Evolutionary conservation across 176 grass and related monocot species (phyloP).

Genomic region (Hsuehochloa calcarea): DNA sequence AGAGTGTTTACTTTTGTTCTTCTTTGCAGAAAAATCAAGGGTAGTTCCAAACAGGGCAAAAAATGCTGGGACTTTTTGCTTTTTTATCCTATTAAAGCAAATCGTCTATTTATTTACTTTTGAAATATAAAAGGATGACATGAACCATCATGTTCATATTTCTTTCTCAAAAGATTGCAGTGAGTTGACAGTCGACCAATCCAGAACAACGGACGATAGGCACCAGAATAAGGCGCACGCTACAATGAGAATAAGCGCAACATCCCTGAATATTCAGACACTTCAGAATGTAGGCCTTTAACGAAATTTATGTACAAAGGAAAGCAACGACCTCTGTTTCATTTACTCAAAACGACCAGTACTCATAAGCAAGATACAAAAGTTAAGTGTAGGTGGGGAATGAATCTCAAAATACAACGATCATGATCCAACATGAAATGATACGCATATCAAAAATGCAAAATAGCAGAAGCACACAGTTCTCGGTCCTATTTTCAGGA

Average conservation of each 20-base stretch:
- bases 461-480: conserved; percentile 34
- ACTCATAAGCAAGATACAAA: conserved; percentile 33
- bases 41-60: not conserved
- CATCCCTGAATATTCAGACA: not conserved
- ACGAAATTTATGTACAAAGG: conserved; percentile 14
- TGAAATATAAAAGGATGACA: not conserved
- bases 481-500: conserved; percentile 40
- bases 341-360: conserved; percentile 31
- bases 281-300: not conserved
- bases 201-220: not conserved
- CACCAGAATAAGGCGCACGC: not conserved
- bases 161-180: not conserved
- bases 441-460: conserved; percentile 29
- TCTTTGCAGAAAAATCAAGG: not conserved
- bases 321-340: not conserved
- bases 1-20: not conserved
- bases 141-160: not conserved
- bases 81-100: not conserved
- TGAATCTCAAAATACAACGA: conserved; percentile 16
- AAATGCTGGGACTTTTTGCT: not conserved
- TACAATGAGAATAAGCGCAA: not conserved
- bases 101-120: not conserved
- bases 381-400: conserved; percentile 26
- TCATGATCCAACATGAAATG: conserved; percentile 15
- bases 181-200: not conserved